Conservation (phyloP, 768 basidiomycete genomes). For the Phylloporus rhodoxanthus region DNA sequence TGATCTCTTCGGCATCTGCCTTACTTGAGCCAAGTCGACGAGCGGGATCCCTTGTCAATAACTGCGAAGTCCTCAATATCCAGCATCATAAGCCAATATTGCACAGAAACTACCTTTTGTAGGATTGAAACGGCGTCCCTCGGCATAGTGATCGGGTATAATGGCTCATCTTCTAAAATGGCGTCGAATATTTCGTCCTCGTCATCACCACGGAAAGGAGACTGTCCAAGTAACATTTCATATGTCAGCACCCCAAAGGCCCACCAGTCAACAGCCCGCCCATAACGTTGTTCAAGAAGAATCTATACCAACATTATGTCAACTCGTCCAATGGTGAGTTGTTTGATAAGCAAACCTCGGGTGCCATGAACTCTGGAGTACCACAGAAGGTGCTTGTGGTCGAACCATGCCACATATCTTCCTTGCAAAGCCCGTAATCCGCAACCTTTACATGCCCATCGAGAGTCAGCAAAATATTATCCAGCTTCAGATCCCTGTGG, state of each 20-base stretch:
- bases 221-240: constrained; percentile 98
- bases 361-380: constrained; percentile 99
- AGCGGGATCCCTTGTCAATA: constrained; percentile 85
- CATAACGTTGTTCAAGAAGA: constrained; percentile 97
- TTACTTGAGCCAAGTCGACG: constrained; percentile 90
- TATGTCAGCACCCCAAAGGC: constrained; percentile 98
- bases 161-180: constrained; percentile 94
- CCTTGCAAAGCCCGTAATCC: constrained; percentile 98
- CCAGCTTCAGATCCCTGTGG: constrained; percentile 90
- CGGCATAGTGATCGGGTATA: constrained; percentile 99
- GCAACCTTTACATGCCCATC: constrained; percentile 99
- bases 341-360: constrained; percentile 63
- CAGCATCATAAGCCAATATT: background rate
- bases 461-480: constrained; percentile 93
- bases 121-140: constrained; percentile 92
- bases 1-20: constrained; percentile 94
- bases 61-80: constrained; percentile 38
- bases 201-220: constrained; percentile 98
- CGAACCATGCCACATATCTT: constrained; percentile 95
- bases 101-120: constrained; percentile 61
- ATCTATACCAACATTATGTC: constrained; percentile 51
- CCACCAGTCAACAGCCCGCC: constrained; percentile 99
- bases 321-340: background rate
- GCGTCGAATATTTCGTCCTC: constrained; percentile 99
- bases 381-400: constrained; percentile 99